Conservation (phyloP, 345 rosid species). For the Moricandia arvensis region DNA sequence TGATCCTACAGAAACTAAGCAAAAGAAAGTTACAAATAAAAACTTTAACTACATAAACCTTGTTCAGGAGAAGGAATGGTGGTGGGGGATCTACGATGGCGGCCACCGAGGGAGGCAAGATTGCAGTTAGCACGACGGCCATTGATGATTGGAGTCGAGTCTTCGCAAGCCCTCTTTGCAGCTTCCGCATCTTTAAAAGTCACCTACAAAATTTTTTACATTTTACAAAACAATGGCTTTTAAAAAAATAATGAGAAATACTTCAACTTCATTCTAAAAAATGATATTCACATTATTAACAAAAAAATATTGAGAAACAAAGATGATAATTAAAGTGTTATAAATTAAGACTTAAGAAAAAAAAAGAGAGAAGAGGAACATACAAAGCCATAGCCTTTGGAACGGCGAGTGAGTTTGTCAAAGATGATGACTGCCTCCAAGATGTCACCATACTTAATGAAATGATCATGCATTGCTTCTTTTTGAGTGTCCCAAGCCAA, state of each 20-base stretch:
- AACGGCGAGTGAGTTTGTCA: constrained; percentile 86
- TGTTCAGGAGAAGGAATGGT: constrained; percentile 50
- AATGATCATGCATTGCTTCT: constrained; percentile 80
- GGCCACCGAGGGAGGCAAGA: constrained; percentile 91
- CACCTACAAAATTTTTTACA: constrained; percentile 70
- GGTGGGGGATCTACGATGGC: constrained; percentile 57
- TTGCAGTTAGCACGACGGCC: constrained; percentile 97
- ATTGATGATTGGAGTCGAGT: constrained; percentile 76
- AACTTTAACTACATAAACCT: constrained; percentile 35
- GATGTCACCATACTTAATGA: constrained; percentile 83
- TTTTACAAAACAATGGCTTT: too few relatives aligned
- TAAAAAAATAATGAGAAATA: too few relatives aligned
- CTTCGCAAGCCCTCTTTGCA: constrained; percentile 84
- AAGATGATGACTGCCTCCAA: constrained; percentile 92
- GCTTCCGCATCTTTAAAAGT: constrained; percentile 89
- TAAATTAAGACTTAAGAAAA: neutral
- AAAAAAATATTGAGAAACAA: neutral
- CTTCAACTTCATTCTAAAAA: too few relatives aligned
- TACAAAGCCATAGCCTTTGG: constrained; percentile 99
- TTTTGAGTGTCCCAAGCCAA: constrained; percentile 96
- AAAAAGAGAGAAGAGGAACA: constrained; percentile 12
- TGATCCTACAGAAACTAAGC: neutral
- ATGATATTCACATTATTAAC: too few relatives aligned
- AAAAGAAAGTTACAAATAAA: neutral
- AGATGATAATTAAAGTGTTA: neutral